These are phyloP conservation scores for Lophiotrema nucula DNA, from an alignment of 495 filamentous ascomycete species.

Conservation along the genomic window DNA sequence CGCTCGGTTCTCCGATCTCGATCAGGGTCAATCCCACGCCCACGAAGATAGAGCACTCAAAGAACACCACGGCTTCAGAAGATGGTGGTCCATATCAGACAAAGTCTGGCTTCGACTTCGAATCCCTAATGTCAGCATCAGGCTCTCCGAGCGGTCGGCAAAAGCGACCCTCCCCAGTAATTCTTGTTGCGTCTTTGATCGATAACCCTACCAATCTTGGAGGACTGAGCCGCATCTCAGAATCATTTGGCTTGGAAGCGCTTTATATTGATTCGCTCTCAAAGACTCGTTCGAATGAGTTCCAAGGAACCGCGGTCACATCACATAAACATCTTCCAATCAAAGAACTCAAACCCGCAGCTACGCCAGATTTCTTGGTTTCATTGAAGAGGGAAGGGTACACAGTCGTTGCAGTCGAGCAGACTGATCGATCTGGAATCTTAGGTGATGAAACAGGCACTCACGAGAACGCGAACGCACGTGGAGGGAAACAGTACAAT, in stretches of 20 bases:
- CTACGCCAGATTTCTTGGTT: conserved; percentile 37
- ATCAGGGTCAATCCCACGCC: neutral
- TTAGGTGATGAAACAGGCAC: conserved; percentile 31
- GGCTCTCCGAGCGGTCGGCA: conserved; percentile 1
- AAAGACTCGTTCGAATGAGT: conserved; percentile 41
- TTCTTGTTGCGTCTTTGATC: conserved; percentile 51
- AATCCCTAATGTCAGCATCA: conserved; percentile 2
- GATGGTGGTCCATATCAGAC: conserved; percentile 28
- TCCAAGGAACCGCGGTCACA: conserved; percentile 45
- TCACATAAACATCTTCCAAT: conserved; percentile 48
- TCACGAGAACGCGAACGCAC: neutral
- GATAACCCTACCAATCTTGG: conserved; percentile 50
- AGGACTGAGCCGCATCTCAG: conserved; percentile 48
- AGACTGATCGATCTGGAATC: conserved; percentile 48
- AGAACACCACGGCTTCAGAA: neutral
- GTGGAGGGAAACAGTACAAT: neutral
- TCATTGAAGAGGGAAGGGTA: conserved; percentile 42
- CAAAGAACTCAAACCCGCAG: conserved; percentile 35
- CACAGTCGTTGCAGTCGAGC: conserved; percentile 49
- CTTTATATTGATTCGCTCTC: conserved; percentile 39
- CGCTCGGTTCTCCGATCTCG: conserved; percentile 2
- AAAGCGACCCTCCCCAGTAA: conserved; percentile 33
- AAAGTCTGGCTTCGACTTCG: conserved; percentile 28
- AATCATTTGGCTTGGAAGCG: conserved; percentile 47
- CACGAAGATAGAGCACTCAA: neutral